Evolutionary conservation across 2,329 filamentous ascomycete genomes (phyloP).

Genomic region (Sphaerulina vaccinii): DNA sequence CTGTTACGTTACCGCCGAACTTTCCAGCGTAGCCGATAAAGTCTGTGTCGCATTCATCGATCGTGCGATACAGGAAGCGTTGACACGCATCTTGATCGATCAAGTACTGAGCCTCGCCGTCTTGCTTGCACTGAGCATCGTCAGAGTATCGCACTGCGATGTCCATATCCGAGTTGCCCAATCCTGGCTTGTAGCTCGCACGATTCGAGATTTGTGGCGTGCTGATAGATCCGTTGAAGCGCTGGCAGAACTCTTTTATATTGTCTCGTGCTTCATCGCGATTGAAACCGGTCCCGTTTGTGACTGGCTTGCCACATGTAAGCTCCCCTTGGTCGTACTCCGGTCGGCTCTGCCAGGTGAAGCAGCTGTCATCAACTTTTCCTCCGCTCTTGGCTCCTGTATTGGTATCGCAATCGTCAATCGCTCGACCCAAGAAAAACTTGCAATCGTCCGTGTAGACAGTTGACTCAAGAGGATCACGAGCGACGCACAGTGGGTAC

Average conservation of each 20-base stretch:
- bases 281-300: not conserved
- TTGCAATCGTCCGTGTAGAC: not conserved
- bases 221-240: not conserved
- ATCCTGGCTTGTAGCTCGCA: not conserved
- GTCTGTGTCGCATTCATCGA: not conserved
- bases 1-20: conserved; percentile 9
- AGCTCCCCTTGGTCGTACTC: not conserved
- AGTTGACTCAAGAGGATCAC: not conserved
- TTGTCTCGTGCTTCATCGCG: not conserved
- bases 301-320: not conserved
- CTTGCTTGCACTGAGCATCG: not conserved
- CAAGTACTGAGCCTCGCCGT: not conserved
- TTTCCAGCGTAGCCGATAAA: not conserved
- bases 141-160: not conserved
- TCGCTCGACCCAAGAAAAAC: not conserved
- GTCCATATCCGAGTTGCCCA: not conserved
- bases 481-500: not conserved
- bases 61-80: not conserved
- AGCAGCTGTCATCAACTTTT: not conserved
- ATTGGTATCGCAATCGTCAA: not conserved
- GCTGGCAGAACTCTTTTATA: not conserved
- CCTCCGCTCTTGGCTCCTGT: not conserved
- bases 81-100: not conserved
- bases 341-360: not conserved
- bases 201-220: not conserved